Evolutionary conservation across 2,329 filamentous ascomycete genomes (phyloP), one percentile per base, ranked within the genome.

Genomic region (Pseudodiploospora longispora): DNA sequence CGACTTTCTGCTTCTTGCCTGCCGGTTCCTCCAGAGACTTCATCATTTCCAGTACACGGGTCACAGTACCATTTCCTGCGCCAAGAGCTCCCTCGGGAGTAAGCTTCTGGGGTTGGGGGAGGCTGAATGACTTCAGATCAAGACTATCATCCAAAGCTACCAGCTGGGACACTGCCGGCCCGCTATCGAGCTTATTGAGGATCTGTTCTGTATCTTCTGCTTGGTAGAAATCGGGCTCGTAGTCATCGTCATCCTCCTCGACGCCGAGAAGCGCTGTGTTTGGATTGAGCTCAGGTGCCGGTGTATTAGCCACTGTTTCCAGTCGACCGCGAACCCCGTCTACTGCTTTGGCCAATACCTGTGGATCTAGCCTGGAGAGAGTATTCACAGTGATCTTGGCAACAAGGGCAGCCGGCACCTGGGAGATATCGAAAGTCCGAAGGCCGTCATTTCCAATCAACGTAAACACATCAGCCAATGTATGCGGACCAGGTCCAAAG

Each of bases 161-260:
- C 12, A 27, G 10, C n/a, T 36, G 37, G 6, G 57, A 52, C 1
- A 76, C 74, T 4, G 79, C 68, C n/a, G 82, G 75, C 5, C 82
- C 72, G 48, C 78, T 78, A 58, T 91, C 86, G 10, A 88, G 72
- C 59, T 86, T 86, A 62, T 91, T 87, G 40, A 84, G 66, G 30
- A 87, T 82, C 57, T 91, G 85, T 56, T 89, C 85, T 1, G 79
- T 79, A 52, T 87, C 82, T 61, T 94, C 87, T 32, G 81, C 79
- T 6, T 84, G 76, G 47, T 83, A 80, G 53, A 88, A 89, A 57
- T 94, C 86, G 0, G 91, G 90, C 56, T 96, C 91, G 58, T 96
- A 96, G 55, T 95, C 87, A 47, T 71, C 68, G 37, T 95, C 88
- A 19, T 95, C 90, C 36, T 95, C 89, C 6, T 85, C 81, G 4